Base-by-base conservation (phyloP, 2,329 filamentous ascomycete species). In the Neonectria hederae region DNA sequence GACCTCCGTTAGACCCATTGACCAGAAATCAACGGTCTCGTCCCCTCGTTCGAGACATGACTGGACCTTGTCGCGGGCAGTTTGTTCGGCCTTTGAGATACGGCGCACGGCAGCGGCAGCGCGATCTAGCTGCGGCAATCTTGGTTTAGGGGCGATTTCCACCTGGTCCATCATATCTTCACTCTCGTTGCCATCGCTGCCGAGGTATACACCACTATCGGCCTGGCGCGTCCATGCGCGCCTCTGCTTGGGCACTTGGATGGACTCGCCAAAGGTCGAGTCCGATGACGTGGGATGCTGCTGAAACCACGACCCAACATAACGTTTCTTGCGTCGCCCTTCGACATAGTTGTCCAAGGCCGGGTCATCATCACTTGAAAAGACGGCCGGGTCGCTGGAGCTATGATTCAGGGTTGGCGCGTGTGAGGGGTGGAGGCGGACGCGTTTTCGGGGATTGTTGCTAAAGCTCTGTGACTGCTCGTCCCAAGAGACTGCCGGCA, bases 321-420 rank as follows among this genome's bases (percentile, higher is more conserved):
- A 89, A 53, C 86, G 84, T 80, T 92, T 92, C 65, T 85, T 84
- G 67, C 84, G 82, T 26, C 83, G 81, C 1, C 83, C 83, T 52
- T 85, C 80, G 24, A 83, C 79, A 72, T 92, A 92, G 70, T 90
- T 90, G 65, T 91, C 89, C 52, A 89, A 76, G 1, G 86, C 85
- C 3, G 88, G 88, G 62, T 92, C 90, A 71, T 92, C 90, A 63
- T 93, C 90, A 75, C 88, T 90, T 4, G 89, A 92, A 77, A 93
- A 93, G 26, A 92, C 76, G 53, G 88, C 85, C 4, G 90, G 89
- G 72, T 93, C 90, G 73, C 90, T 92, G 21, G 89, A 92, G 74
- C 89, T 88, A 74, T 85, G 79, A 40, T 80, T 72, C 2, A 72
- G 65, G 5, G 76, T 67, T 40, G 74, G 69, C 59, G 75, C 73